Percentiles rank a stretch among this genome's conserved stretches.
Conservation (phyloP, 345 rosid genomes). For the Orychophragmus violaceus region DNA sequence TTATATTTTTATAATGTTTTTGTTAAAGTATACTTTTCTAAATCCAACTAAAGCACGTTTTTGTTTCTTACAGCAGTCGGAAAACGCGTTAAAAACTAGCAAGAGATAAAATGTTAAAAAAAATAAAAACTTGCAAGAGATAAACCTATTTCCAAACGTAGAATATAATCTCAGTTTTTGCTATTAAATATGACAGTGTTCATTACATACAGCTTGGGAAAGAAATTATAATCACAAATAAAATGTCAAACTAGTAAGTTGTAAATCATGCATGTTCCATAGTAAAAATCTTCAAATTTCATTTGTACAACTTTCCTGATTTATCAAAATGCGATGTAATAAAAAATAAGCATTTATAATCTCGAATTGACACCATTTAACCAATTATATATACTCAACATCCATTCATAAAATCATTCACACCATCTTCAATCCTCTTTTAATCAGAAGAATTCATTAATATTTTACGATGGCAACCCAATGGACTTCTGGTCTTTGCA, state of each 20-base stretch:
- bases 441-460: background rate
- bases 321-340: background rate
- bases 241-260: background rate
- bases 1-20: background rate
- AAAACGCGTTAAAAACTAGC: background rate
- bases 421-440: background rate
- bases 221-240: background rate
- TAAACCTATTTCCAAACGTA: background rate
- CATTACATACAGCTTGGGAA: background rate
- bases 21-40: background rate
- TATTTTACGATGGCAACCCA: constrained; percentile 12
- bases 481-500: constrained; percentile 26
- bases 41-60: background rate
- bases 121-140: background rate
- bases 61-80: background rate
- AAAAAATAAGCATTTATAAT: background rate
- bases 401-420: background rate
- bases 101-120: too few species aligned
- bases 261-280: background rate
- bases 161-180: background rate
- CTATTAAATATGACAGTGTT: background rate
- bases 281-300: background rate
- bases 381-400: background rate
- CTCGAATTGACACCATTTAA: background rate
- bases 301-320: background rate